phyloP scores from a whole-genome alignment of 2,329 filamentous ascomycete species.

The Grosmannia serpens region DNA sequence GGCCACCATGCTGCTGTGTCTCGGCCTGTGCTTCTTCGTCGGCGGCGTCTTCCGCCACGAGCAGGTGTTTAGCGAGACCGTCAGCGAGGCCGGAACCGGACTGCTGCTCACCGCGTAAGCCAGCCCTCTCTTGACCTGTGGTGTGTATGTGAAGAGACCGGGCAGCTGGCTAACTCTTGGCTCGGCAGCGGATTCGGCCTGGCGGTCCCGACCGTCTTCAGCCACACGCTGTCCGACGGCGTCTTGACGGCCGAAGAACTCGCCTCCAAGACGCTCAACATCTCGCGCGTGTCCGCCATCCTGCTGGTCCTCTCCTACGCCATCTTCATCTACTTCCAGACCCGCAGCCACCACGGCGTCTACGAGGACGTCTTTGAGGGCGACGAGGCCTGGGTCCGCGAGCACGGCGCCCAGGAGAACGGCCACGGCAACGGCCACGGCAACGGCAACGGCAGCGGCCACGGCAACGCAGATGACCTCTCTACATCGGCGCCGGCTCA shows the following conservation, averaged over 20 bases:
- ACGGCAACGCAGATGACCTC: constrained; percentile 19
- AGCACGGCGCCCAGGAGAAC: constrained; percentile 33
- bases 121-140: too few species aligned
- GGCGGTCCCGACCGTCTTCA: constrained; percentile 45
- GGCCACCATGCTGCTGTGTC: constrained; percentile 68
- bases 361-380: constrained; percentile 62
- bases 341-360: constrained; percentile 64
- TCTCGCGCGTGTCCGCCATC: constrained; percentile 60
- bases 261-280: constrained; percentile 41
- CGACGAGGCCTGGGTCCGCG: constrained; percentile 41
- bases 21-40: constrained; percentile 70
- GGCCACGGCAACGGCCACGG: constrained; percentile 47
- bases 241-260: constrained; percentile 27
- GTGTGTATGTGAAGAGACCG: too few species aligned
- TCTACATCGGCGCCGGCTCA: background rate
- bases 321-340: constrained; percentile 61
- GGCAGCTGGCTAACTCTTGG: background rate
- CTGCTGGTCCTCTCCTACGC: constrained; percentile 59
- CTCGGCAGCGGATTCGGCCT: constrained; percentile 32
- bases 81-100: constrained; percentile 70
- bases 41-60: constrained; percentile 59
- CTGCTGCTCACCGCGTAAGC: constrained; percentile 67
- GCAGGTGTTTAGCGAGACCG: constrained; percentile 60
- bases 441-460: constrained; percentile 32
- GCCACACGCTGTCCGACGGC: constrained; percentile 28